These are phyloP conservation scores for Diaporthe aspalathi DNA, from an alignment of 2,329 filamentous ascomycete genomes.

Conservation along the genomic window DNA sequence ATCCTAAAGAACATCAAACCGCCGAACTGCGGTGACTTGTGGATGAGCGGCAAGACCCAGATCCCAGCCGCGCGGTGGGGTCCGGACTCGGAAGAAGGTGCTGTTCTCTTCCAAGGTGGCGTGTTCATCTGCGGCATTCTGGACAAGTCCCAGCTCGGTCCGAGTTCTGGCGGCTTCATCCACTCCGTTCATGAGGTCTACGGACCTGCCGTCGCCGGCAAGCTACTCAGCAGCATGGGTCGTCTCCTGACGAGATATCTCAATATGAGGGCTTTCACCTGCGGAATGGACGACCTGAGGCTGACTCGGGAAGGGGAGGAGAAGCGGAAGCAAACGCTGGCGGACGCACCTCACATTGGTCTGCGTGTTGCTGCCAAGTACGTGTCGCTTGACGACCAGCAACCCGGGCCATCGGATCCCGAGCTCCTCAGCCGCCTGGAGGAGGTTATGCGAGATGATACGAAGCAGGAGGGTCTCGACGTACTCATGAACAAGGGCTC, in stretches of 20 bases:
- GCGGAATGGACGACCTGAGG: constrained; percentile 94
- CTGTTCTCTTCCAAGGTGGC: constrained; percentile 85
- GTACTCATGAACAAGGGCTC: constrained; percentile 81
- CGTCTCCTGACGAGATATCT: constrained; percentile 89
- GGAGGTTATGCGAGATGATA: constrained; percentile 89
- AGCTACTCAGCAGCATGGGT: constrained; percentile 88
- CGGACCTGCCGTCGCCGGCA: constrained; percentile 86
- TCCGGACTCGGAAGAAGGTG: constrained; percentile 78
- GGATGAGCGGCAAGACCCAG: constrained; percentile 81
- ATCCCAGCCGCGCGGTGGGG: constrained; percentile 87
- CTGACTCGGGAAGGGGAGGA: constrained; percentile 84
- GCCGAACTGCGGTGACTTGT: constrained; percentile 78
- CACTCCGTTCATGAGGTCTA: constrained; percentile 95
- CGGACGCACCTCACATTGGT: constrained; percentile 76
- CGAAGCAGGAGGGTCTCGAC: constrained; percentile 92
- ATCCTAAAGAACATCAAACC: constrained; percentile 94
- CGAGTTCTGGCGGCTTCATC: constrained; percentile 85
- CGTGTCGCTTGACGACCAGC: constrained; percentile 79
- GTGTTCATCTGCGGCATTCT: constrained; percentile 91
- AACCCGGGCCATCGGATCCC: constrained; percentile 71
- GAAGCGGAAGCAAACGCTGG: constrained; percentile 74
- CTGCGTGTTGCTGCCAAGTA: constrained; percentile 86
- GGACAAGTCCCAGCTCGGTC: constrained; percentile 95
- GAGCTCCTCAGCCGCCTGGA: constrained; percentile 84
- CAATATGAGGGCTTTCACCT: constrained; percentile 95